Conservation (phyloP, 805 yeast genomes). For the Maudiozyma saulgeensis region DNA sequence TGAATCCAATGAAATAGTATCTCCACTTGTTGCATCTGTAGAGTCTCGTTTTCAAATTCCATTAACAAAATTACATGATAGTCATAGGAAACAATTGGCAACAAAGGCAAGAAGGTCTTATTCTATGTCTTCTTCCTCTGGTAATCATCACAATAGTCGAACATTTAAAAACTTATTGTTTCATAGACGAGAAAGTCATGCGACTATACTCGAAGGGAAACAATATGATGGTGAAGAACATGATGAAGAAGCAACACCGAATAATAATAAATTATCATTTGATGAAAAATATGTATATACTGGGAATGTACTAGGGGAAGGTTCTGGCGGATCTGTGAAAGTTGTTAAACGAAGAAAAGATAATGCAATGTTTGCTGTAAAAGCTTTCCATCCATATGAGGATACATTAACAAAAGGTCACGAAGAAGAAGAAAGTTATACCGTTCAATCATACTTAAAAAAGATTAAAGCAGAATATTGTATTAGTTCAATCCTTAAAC, state of each 20-base stretch:
- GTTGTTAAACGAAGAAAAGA: slow-evolving; percentile 61
- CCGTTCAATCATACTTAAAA: slow-evolving; percentile 65
- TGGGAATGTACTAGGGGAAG: slow-evolving; percentile 72
- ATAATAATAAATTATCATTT: slow-evolving; percentile 34
- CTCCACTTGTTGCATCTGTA: background rate
- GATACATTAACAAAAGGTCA: background rate
- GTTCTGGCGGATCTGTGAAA: slow-evolving; percentile 88
- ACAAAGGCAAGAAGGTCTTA: background rate
- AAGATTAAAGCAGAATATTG: slow-evolving; percentile 91
- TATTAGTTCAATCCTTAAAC: slow-evolving; percentile 81
- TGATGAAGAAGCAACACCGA: too few species aligned
- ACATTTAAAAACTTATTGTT: background rate
- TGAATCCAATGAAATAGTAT: slow-evolving; percentile 1
- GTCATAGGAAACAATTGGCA: background rate
- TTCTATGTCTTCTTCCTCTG: background rate
- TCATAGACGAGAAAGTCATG: background rate
- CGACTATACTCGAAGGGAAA: background rate
- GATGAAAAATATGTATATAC: slow-evolving; percentile 74
- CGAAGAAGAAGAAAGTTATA: too few species aligned
- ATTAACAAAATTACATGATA: background rate
- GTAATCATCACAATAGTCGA: background rate
- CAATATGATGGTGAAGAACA: background rate
- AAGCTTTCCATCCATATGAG: slow-evolving; percentile 52
- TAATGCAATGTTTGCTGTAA: slow-evolving; percentile 72
- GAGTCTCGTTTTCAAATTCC: slow-evolving; percentile 1